These are phyloP conservation scores for Teratosphaeria nubilosa DNA, from an alignment of 2,329 filamentous ascomycete genomes.

Conservation along the genomic window DNA sequence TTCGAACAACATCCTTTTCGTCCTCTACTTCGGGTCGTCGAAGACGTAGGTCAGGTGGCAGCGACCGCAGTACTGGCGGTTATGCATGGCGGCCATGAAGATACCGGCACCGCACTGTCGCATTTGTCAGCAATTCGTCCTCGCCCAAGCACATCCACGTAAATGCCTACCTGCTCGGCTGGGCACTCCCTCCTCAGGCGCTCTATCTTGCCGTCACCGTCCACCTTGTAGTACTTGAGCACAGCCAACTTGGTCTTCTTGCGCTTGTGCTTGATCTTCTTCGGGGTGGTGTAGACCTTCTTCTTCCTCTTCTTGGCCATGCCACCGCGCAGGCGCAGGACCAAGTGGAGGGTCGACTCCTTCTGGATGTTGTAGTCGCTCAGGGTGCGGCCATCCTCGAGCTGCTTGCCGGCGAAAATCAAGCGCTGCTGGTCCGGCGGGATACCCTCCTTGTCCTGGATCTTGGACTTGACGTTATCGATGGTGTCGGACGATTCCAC, in stretches of 20 bases:
- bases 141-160: not conserved
- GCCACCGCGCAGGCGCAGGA: conserved; percentile 95
- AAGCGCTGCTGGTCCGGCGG: conserved; percentile 98
- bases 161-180: conserved; percentile 51
- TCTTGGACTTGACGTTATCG: conserved; percentile 99
- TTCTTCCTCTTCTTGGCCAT: conserved; percentile 98
- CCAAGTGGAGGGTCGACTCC: conserved; percentile 96
- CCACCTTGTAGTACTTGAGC: conserved; percentile 99
- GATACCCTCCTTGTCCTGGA: conserved; percentile 97
- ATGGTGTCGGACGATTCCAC: conserved; percentile 99
- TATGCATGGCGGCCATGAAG: conserved; percentile 99
- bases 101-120: conserved; percentile 93
- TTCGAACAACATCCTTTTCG: not conserved
- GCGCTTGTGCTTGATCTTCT: conserved; percentile 99
- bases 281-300: conserved; percentile 99
- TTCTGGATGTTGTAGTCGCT: conserved; percentile 99
- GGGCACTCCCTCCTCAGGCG: conserved; percentile 97
- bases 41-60: conserved; percentile 65
- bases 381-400: conserved; percentile 97
- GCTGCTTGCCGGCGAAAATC: conserved; percentile 99
- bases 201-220: conserved; percentile 99
- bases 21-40: conserved; percentile 41
- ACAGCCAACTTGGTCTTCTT: conserved; percentile 99
- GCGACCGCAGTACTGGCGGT: conserved; percentile 89
- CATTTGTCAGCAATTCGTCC: conserved; percentile 26